Conservation (phyloP, 805 yeast species). For the Ogataea polymorpha region DNA sequence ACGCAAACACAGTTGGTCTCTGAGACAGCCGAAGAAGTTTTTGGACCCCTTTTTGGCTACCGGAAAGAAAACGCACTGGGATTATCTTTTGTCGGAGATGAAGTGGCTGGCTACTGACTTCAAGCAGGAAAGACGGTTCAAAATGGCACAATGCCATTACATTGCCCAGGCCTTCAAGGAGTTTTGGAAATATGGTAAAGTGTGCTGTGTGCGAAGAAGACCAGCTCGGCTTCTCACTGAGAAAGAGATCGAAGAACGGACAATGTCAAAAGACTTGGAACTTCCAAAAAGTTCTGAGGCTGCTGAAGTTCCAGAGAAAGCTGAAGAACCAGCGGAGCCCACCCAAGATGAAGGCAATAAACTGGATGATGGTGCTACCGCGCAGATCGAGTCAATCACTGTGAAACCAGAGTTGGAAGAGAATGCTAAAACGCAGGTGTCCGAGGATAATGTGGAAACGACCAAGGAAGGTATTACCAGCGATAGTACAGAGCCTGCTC, state of each 20-base stretch:
- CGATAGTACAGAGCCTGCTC: too few relatives aligned
- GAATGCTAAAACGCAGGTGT: not conserved
- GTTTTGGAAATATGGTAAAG: constrained; percentile 75
- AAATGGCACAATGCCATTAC: constrained; percentile 63
- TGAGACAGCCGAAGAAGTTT: constrained; percentile 75
- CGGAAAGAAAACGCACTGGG: constrained; percentile 62
- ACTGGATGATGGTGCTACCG: not conserved
- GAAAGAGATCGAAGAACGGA: constrained; percentile 5
- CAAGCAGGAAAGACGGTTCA: constrained; percentile 65
- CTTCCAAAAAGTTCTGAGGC: not conserved
- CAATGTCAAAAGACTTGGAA: too few relatives aligned
- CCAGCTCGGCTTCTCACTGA: constrained; percentile 36
- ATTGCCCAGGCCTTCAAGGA: constrained; percentile 73
- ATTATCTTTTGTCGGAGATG: constrained; percentile 68
- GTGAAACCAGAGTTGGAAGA: constrained; percentile 4
- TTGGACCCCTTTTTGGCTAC: constrained; percentile 56
- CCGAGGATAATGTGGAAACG: not conserved
- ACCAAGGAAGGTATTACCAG: too few relatives aligned
- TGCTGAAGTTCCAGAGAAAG: not conserved
- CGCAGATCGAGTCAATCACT: constrained; percentile 3
- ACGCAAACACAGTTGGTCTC: constrained; percentile 84
- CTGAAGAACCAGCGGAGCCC: too few relatives aligned
- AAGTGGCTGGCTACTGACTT: constrained; percentile 82
- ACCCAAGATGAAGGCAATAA: not conserved
- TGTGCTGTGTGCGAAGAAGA: constrained; percentile 56